Base-by-base conservation (phyloP, 371 early-diverging fungal genomes). In the Apophysomyces trapeziformis region DNA sequence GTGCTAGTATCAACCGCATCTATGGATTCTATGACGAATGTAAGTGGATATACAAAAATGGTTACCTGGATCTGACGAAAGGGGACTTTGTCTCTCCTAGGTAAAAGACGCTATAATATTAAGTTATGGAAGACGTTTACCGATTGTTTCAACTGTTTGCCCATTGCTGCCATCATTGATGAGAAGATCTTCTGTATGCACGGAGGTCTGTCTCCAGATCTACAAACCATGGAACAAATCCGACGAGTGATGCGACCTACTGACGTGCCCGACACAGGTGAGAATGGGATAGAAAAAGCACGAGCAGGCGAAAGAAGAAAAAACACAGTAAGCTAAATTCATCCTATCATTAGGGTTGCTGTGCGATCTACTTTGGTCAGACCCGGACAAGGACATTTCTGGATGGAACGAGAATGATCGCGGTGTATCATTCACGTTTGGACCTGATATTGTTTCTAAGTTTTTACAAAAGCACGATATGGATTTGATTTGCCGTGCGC, bases 171-270 rank as follows among this genome's bases (percentile, higher is more conserved):
- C 5, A 88, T 97, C 39, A 91, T 99, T 44, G 95, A 94, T 64
- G 90, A 92, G 66, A 95, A 95, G 79, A 96, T 97, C 71, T 96
- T 97, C 75, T 91, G 93, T 63, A 94, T 97, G 90, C 99, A 99
- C 73, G 99, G 99, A 61, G 99, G 99, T 38, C 87, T 98, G 54
- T 96, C 97, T 8, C 97, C 98, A 4, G 90, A 90, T 60, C 79
- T 97, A 54, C 85, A 90, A 69, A 88, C 75, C 70, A 88, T 97
- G 91, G 95, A 95, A 59, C 94, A 96, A 73, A 92, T 98, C 58
- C 86, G 95, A 16, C 76, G 91, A 64, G 92, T 98, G 38, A 86
- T 89, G 87, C 80, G 98, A 65, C 97, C 98, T 4, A 97, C 96
- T 46, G 98, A 98, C 73, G 93, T 98, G 44, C 98, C 98, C 13